Base-by-base conservation (phyloP, 345 rosid genomes). In the Bretschneidera sinensis region DNA sequence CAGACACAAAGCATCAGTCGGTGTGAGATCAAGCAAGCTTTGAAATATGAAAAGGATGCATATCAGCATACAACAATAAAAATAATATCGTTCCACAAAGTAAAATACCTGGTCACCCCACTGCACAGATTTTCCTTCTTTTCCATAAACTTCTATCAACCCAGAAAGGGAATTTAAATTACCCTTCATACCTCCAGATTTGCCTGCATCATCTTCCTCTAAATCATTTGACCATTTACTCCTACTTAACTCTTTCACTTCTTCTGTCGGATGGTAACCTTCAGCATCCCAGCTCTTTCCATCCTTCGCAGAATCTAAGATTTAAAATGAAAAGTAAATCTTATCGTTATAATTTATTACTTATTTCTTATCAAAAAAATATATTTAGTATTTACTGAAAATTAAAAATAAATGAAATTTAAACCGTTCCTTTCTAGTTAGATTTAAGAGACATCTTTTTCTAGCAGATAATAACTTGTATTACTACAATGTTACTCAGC, bases 211-310 rank as follows among this genome's bases (percentile, higher is more conserved):
- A 35, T 81, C 91, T 52, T 87, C 87, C 19, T 81, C 92, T 35
- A 78, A 75, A 76, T 81, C 76, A 62, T 80, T 76, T 31, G 90
- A 92, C 98, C 98, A 92, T 78, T 89, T 92, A 66, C 97, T 85
- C 85, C 76, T 71, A 61, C 87, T 85, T 61, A 89, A 64, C 47
- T 78, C 91, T 67, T 85, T 85, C 63, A 87, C 84, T 66, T 70
- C 69, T 54, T 59, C 81, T 16, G 61, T 34, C 60, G 66, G 65
- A 52, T 71, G 58, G 70, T 75, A 82, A 28, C 69, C 71, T 69
- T 84, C 87, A 48, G 64, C 79, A 61, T 72, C 78, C 85, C 82
- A 76, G 70, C 69, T 75, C 66, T 71, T 75, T 55, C 61, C 77
- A 35, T 48, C 77, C 60, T 49, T 66, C 57, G 62, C 48, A 65